Base-by-base conservation (phyloP, 1,284 basidiomycete species). In the Lentinus polychrous region DNA sequence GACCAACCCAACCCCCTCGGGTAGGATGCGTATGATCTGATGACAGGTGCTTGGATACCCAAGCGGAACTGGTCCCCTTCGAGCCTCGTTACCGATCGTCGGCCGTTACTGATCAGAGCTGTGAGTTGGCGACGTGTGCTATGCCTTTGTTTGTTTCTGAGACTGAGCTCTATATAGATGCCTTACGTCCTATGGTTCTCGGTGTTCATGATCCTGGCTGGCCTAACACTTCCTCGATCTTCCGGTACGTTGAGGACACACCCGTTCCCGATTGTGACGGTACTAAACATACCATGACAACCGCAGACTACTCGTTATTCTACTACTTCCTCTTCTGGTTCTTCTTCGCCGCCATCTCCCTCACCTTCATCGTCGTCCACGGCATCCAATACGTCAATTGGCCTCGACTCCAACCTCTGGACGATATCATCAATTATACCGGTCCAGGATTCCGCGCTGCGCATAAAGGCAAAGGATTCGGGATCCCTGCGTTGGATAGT, bases 21-120 rank as follows among this genome's bases (percentile, higher is more conserved):
- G 41, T 59, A 94, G 81, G 94, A 97, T 67, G 91, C 87, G 1
- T 95, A 90, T 62, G 96, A 99, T 65, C 76, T 99, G 50, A 77
- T 99, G 57, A 95, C 94, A 5, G 96, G 96, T 8, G 76, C 79
- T 4, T 99, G 93, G 91, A 73, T 82, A 27, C 89, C 91, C 15
- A 75, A 80, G 57, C 82, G 81, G 58, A 86, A 82, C 27, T 65
- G 62, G 62, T 55, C 56, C 27, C 81, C 83, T 7, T 72, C 83
- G 12, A 72, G 75, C 7, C 73, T 94, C 46, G 72, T 94, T 45
- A 74, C 80, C 10, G 94, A 98, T 64, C 74, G 76, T 45, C 77
- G 94, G 44, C 86, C 92, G 10, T 66, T 95, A 52, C 60, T 90
- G 43, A 84, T 88, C 59, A 86, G 91, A 57, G 81, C 90, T 33